A percentile compares a stretch with the other conserved stretches of the same genome.
Conservation (phyloP, 2,329 filamentous ascomycete species). For the Chaetomium globosum region DNA sequence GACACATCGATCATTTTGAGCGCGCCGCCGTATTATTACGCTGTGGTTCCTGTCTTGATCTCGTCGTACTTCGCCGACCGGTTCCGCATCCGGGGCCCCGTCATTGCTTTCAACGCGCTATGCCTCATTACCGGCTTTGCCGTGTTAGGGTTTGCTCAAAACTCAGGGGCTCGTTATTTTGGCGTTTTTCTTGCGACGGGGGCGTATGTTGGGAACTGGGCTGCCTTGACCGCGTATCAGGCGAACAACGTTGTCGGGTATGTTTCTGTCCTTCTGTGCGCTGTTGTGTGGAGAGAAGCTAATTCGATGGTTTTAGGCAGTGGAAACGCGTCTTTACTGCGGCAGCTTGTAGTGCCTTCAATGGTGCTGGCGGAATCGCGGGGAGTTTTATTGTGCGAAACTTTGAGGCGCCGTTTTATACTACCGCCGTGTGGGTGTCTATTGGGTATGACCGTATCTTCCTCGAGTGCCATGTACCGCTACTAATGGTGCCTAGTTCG, state of each 20-base stretch:
- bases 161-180: constrained; percentile 64
- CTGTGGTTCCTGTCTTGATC: constrained; percentile 63
- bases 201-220: constrained; percentile 70
- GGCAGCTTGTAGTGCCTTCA: constrained; percentile 34
- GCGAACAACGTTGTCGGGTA: constrained; percentile 58
- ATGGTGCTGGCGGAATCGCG: constrained; percentile 35
- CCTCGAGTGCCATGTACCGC: accelerated
- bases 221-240: constrained; percentile 64
- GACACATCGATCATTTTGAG: constrained; percentile 62
- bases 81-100: constrained; percentile 60
- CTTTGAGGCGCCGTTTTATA: constrained; percentile 32
- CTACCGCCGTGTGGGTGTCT: constrained; percentile 35
- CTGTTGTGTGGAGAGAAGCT: neutral
- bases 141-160: constrained; percentile 64
- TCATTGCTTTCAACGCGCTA: constrained; percentile 66
- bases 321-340: constrained; percentile 37
- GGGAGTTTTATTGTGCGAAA: constrained; percentile 36
- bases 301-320: constrained; percentile 21
- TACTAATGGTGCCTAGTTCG: constrained; percentile 26
- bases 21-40: constrained; percentile 69
- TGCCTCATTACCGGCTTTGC: constrained; percentile 65
- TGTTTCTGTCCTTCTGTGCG: neutral
- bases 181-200: constrained; percentile 68
- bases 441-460: constrained; percentile 28
- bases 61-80: constrained; percentile 65